phyloP scores from a whole-genome alignment of 2,329 filamentous ascomycete species.

The Fusarium stilboides region DNA sequence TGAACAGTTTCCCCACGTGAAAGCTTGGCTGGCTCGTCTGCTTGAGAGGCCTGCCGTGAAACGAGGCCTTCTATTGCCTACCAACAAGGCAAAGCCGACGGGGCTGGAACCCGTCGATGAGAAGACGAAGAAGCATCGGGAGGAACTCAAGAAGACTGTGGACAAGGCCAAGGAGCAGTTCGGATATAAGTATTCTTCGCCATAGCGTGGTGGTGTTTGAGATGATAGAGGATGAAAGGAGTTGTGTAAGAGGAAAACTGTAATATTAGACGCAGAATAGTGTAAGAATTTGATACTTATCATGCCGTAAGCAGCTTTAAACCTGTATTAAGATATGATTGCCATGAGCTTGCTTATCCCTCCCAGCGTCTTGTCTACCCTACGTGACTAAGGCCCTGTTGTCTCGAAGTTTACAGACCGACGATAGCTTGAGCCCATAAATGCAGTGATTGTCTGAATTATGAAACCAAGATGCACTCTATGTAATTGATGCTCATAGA shows the following conservation, averaged over 20 bases:
- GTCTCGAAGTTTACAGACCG: too few species aligned
- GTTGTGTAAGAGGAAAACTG: neutral
- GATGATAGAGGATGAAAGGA: neutral
- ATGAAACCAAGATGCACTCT: too few species aligned
- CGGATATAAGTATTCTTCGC: conserved; percentile 63
- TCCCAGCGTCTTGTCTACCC: too few species aligned
- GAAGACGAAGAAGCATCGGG: conserved; percentile 37
- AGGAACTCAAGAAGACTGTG: conserved; percentile 53
- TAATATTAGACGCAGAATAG: neutral
- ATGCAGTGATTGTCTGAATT: too few species aligned
- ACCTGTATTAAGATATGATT: neutral
- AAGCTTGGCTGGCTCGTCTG: conserved; percentile 81
- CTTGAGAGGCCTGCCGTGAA: conserved; percentile 77
- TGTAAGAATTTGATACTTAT: neutral
- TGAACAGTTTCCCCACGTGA: conserved; percentile 78
- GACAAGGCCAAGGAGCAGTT: conserved; percentile 62
- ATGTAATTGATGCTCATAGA: too few species aligned
- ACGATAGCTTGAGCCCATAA: too few species aligned
- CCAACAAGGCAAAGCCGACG: conserved; percentile 52
- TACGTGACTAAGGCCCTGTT: too few species aligned
- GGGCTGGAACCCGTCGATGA: conserved; percentile 42
- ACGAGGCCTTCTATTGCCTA: conserved; percentile 80
- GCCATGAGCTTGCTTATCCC: neutral
- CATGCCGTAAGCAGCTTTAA: neutral
- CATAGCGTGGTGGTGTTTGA: conserved; percentile 44